Conservation (phyloP, 805 yeast species). For the Isabelozyma rhagii region DNA sequence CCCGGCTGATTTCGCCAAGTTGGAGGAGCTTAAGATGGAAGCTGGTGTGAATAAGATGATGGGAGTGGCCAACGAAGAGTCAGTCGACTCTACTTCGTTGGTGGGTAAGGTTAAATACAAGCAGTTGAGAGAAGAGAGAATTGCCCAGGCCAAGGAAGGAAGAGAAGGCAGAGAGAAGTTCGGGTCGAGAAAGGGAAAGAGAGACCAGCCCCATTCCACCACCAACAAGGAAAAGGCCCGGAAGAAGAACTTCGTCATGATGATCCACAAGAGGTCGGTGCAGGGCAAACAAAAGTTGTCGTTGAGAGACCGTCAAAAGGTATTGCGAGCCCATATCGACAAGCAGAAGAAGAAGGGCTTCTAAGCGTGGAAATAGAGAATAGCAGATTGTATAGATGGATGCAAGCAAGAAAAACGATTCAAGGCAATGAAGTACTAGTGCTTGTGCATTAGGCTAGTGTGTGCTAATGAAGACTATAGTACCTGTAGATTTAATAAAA, state of each 20-base stretch:
- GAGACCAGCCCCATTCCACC: conserved; percentile 76
- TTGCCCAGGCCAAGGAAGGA: conserved; percentile 85
- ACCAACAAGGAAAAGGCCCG: conserved; percentile 95
- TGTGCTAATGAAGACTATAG: too few species aligned
- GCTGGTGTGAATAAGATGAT: conserved; percentile 82
- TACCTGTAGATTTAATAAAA: too few species aligned
- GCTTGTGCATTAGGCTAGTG: too few species aligned
- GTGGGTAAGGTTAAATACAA: conserved; percentile 80
- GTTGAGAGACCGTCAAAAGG: conserved; percentile 84
- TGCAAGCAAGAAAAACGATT: too few species aligned
- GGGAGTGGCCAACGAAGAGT: conserved; percentile 75
- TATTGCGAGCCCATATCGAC: conserved; percentile 78
- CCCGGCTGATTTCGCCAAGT: conserved; percentile 96
- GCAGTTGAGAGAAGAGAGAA: conserved; percentile 84
- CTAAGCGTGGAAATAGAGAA: conserved; percentile 16
- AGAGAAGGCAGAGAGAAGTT: conserved; percentile 89
- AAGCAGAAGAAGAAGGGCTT: conserved; percentile 89
- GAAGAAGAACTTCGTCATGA: conserved; percentile 98
- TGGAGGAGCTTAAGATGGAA: conserved; percentile 79
- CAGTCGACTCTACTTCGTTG: conserved; percentile 74
- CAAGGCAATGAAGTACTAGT: too few species aligned
- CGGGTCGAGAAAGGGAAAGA: conserved; percentile 83
- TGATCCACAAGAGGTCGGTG: conserved; percentile 91
- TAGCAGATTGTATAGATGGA: neutral
- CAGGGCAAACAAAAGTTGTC: conserved; percentile 92